Base-by-base conservation (phyloP, 2,329 filamentous ascomycete genomes). In the Pseudogymnoascus sp. region DNA sequence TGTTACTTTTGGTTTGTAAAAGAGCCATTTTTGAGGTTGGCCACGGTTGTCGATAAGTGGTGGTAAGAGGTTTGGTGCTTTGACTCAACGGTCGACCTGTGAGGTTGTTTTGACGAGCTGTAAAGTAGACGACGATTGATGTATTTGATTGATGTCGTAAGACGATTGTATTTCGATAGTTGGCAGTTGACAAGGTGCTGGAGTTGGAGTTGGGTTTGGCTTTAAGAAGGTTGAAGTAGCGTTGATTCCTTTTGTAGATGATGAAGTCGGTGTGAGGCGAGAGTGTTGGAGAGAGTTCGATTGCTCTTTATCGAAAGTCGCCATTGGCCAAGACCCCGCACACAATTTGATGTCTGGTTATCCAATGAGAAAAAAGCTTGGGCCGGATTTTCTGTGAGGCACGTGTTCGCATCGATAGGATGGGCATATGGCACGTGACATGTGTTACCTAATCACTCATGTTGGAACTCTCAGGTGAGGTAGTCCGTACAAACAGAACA, bases 391-490 rank as follows among this genome's bases (percentile, higher is more conserved):
- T 55, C 28, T 55, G 16, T 12, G 28, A 33, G n/a, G 28, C 49
- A 55, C 28, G 49, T 55, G 75, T 74, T 52, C 66, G 62, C 14
- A 79, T 75, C 65, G 80, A 76, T 68, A 81, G 78, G 49, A 30
- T 14, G 2, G 12, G 49, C 16, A 55, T 19, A 14, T 33, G 49
- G 25, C 49, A 55, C 49, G 49, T 55, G 60, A 89, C 87, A 12
- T 14, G 30, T 30, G 9, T 33, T 55, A 33, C 49, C 49, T n/a
- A 55, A 55, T 55, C 49, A 22, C 42, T 28, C 42, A 49, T 49
- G 12, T 22, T 22, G 16, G 9, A 19, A 45, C 19, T 36, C 33
- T 30, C 8, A 30, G 28, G 28, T 7, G 28, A 8, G 28, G 28
- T 9, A 30, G 28, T 19, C 19, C 19, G 19, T 19, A 19, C 19